phyloP scores from a whole-genome alignment of 2,329 filamentous ascomycete species.

The Coccinonectria pachysandricola region DNA sequence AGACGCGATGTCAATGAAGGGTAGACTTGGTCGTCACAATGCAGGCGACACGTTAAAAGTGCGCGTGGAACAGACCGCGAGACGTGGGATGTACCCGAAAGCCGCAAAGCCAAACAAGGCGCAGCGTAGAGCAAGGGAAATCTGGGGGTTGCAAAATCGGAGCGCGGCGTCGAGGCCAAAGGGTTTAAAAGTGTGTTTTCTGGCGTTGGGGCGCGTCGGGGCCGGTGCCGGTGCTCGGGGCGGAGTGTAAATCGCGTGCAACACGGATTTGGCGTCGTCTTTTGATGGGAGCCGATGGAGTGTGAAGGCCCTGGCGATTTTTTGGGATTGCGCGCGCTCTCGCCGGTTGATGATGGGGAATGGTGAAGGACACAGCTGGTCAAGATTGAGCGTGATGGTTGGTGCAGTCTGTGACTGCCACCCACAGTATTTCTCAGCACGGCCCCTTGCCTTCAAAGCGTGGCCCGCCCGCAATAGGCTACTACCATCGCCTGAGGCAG shows the following conservation, averaged over 20 bases:
- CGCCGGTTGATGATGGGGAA: constrained; percentile 40
- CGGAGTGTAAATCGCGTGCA: constrained; percentile 45
- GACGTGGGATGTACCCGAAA: constrained; percentile 12
- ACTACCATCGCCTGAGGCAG: constrained; percentile 14
- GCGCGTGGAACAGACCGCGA: constrained; percentile 18
- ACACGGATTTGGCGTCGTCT: constrained; percentile 41
- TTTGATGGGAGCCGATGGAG: constrained; percentile 49
- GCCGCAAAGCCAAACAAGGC: constrained; percentile 12
- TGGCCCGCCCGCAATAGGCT: constrained; percentile 16
- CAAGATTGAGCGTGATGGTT: constrained; percentile 40
- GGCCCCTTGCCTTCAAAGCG: constrained; percentile 21
- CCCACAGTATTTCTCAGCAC: constrained; percentile 36
- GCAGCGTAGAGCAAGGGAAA: constrained; percentile 14
- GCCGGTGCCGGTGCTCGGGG: constrained; percentile 29
- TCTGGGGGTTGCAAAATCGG: constrained; percentile 13
- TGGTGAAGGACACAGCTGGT: constrained; percentile 41
- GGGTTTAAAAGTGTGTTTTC: constrained; percentile 36
- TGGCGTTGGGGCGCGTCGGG: constrained; percentile 30
- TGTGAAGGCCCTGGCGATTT: constrained; percentile 50
- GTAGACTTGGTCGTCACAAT: constrained; percentile 11
- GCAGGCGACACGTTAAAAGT: constrained; percentile 18
- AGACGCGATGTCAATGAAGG: constrained; percentile 10
- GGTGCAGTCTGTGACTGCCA: constrained; percentile 29
- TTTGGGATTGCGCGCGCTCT: constrained; percentile 53
- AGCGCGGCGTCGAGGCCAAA: constrained; percentile 20